Conservation (phyloP, 2,329 filamentous ascomycete species). For the Fusarium sp. region DNA sequence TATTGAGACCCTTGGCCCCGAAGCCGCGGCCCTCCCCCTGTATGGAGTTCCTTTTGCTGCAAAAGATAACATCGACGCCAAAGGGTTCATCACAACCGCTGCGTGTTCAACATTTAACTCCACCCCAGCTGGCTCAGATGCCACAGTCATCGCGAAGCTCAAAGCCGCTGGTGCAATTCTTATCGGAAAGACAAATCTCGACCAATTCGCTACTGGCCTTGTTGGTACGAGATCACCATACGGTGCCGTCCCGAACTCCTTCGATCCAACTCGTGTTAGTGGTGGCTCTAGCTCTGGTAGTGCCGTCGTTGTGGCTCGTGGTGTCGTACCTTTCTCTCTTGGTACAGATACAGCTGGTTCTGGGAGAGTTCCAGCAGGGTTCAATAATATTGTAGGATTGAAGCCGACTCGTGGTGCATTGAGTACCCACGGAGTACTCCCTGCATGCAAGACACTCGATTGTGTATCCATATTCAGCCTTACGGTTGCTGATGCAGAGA, state of each 20-base stretch:
- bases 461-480: constrained; percentile 67
- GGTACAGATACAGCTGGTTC: constrained; percentile 69
- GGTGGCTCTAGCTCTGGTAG: constrained; percentile 71
- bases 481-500: constrained; percentile 62
- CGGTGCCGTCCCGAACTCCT: constrained; percentile 67
- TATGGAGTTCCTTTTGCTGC: constrained; percentile 69
- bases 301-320: constrained; percentile 65
- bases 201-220: constrained; percentile 73
- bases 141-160: constrained; percentile 62
- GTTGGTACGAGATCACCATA: constrained; percentile 71
- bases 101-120: constrained; percentile 64
- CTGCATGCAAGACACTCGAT: constrained; percentile 69
- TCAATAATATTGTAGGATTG: constrained; percentile 66
- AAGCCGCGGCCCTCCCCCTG: constrained; percentile 56
- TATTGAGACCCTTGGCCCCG: constrained; percentile 20
- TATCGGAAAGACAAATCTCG: constrained; percentile 70
- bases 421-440: constrained; percentile 62
- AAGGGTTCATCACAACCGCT: constrained; percentile 64
- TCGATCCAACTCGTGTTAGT: constrained; percentile 52
- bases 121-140: constrained; percentile 58
- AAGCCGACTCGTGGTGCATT: constrained; percentile 67
- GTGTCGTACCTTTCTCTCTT: constrained; percentile 67
- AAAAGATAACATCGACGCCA: constrained; percentile 69
- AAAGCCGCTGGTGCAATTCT: constrained; percentile 67
- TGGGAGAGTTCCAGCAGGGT: constrained; percentile 64